Evolutionary conservation across 768 basidiomycete species (phyloP), one percentile per base, ranked within the genome.

Genomic region (Mycena leptocephala): DNA sequence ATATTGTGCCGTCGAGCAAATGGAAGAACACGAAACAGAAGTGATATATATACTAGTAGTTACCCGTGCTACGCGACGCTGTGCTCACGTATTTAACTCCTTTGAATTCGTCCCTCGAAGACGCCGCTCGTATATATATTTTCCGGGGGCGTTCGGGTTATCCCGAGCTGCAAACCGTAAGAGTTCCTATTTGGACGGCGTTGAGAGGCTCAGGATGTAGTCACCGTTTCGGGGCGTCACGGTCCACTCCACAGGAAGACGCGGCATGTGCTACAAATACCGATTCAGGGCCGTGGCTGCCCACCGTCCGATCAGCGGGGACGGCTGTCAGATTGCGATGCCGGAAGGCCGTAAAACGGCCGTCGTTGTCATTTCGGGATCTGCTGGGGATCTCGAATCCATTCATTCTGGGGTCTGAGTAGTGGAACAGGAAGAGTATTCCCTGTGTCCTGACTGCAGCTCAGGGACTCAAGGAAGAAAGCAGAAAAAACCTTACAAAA

Each of bases 1-100:
- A 63, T 63, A 63, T 63, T 63, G 39, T 43, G 61, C 61, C 61
- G 61, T 63, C 61, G 61, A 63, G 48, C 48, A 51, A n/a, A 51
- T 24, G 48, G 48, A 8, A 24, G n/a, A 51, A 51, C 48, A 51
- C 48, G 48, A 51, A 24, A 37, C 61, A 63, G 61, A 63, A 39
- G 61, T 37, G 26, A 39, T 37, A 63, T 63, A 26, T 43, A 61
- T 61, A 61, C n/a, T n/a, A n/a, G n/a, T n/a, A n/a, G n/a, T n/a
- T n/a, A n/a, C n/a, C n/a, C n/a, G n/a, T n/a, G n/a, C n/a, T n/a
- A n/a, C n/a, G n/a, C n/a, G n/a, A n/a, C n/a, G n/a, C n/a, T n/a
- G n/a, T n/a, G n/a, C n/a, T n/a, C n/a, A n/a, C n/a, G n/a, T n/a
- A n/a, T n/a, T n/a, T n/a, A n/a, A n/a, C n/a, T n/a, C n/a, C n/a